Percentiles rank a stretch among this genome's conserved stretches.
phyloP scores from a whole-genome alignment of 805 yeast genomes.

The Metschnikowia matae region DNA sequence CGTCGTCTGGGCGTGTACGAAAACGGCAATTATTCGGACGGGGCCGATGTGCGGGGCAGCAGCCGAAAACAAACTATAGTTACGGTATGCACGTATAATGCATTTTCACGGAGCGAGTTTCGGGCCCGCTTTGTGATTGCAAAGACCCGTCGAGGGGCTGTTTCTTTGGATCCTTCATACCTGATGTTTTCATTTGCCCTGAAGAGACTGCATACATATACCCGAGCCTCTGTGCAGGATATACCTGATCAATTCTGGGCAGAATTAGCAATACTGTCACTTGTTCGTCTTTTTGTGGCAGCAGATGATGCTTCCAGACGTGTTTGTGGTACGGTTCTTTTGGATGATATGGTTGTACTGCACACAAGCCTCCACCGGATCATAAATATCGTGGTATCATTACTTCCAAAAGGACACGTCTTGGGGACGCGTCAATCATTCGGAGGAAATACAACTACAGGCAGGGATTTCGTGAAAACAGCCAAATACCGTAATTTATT shows the following conservation, averaged over 20 bases:
- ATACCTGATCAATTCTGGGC: constrained; percentile 43
- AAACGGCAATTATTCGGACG: background rate
- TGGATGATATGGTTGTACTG: constrained; percentile 30
- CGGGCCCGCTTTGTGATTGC: constrained; percentile 53
- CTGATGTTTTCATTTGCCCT: constrained; percentile 8
- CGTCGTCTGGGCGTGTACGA: background rate
- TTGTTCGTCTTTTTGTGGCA: constrained; percentile 52
- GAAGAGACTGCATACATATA: constrained; percentile 10
- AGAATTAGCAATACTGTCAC: constrained; percentile 55
- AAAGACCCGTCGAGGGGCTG: constrained; percentile 5
- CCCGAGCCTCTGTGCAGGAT: constrained; percentile 16
- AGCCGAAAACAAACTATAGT: constrained; percentile 32
- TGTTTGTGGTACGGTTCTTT: constrained; percentile 54
- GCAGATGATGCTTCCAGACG: constrained; percentile 53
- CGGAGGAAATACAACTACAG: constrained; percentile 32
- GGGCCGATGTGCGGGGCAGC: constrained; percentile 4
- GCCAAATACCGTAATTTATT: constrained; percentile 45
- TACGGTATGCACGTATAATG: constrained; percentile 68
- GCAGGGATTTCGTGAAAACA: constrained; percentile 25
- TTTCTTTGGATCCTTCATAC: constrained; percentile 10
- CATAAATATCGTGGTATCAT: constrained; percentile 37
- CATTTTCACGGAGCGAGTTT: constrained; percentile 69
- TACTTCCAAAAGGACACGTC: constrained; percentile 45
- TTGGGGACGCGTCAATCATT: constrained; percentile 40
- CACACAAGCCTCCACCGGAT: constrained; percentile 24